Evolutionary conservation across 2,329 filamentous ascomycete species (phyloP).

Genomic region (Raffaelea albimanens): DNA sequence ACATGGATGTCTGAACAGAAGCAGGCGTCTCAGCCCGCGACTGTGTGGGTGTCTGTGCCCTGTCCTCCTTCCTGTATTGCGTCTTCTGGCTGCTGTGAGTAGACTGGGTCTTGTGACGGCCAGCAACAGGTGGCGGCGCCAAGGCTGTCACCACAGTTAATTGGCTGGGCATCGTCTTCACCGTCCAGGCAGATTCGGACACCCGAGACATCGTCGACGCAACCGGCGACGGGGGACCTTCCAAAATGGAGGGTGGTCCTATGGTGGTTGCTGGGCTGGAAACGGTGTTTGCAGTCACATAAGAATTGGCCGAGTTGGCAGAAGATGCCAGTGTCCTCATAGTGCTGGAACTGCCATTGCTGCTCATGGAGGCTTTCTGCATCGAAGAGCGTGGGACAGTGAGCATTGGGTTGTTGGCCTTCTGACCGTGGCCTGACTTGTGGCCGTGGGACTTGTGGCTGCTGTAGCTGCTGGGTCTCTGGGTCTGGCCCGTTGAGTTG

Average conservation of each 20-base stretch:
- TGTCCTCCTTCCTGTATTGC: not conserved
- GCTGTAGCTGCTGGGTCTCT: no score
- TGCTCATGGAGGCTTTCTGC: not conserved
- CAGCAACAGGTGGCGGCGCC: not conserved
- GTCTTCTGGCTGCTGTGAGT: not conserved
- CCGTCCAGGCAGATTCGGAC: not conserved
- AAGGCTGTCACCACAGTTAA: not conserved
- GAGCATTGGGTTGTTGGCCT: no score
- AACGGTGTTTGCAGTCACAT: not conserved
- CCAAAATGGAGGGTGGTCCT: not conserved
- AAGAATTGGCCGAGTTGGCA: not conserved
- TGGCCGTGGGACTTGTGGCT: no score
- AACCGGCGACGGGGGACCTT: not conserved
- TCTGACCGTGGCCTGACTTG: no score
- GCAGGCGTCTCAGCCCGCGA: not conserved
- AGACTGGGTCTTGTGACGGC: not conserved
- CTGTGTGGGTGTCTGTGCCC: not conserved
- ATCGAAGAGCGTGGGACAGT: not conserved
- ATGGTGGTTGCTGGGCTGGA: not conserved
- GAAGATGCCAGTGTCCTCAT: not conserved
- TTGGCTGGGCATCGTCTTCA: not conserved
- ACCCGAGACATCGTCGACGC: not conserved
- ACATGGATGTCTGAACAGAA: not conserved
- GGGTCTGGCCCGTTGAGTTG: no score
- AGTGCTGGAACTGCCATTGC: not conserved